Evolutionary conservation across 768 basidiomycete species (phyloP).

Genomic region (Omphalotus guepiniiformis): DNA sequence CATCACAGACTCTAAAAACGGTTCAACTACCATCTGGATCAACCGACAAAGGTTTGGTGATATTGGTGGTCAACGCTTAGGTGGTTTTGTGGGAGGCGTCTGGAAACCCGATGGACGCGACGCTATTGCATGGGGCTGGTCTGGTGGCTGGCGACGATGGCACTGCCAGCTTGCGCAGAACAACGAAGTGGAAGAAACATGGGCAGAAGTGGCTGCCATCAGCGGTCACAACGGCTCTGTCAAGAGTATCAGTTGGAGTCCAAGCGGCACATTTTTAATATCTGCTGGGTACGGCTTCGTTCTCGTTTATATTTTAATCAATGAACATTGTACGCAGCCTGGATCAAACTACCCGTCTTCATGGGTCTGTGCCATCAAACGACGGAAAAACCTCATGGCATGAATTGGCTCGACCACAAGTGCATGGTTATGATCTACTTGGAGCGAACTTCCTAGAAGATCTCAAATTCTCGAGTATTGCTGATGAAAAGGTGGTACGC

Average conservation of each 20-base stretch:
- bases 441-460: constrained; percentile 72
- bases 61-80: constrained; percentile 82
- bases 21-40: constrained; percentile 76
- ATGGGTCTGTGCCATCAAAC: constrained; percentile 49
- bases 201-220: constrained; percentile 77
- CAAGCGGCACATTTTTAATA: constrained; percentile 78
- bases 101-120: constrained; percentile 67
- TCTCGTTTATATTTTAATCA: background rate
- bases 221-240: constrained; percentile 85
- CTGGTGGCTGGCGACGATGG: constrained; percentile 93
- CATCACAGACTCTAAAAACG: constrained; percentile 26
- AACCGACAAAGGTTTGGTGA: constrained; percentile 91
- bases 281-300: constrained; percentile 65
- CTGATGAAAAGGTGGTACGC: constrained; percentile 94
- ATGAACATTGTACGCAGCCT: constrained; percentile 41
- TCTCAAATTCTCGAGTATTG: constrained; percentile 81
- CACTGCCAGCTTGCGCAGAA: constrained; percentile 25
- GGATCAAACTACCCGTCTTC: constrained; percentile 91
- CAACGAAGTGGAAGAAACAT: constrained; percentile 37
- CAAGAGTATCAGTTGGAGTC: constrained; percentile 82
- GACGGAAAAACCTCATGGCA: constrained; percentile 51
- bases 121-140: constrained; percentile 88
- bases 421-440: constrained; percentile 93
- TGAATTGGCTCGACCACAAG: constrained; percentile 89
- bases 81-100: constrained; percentile 89